phyloP scores from a whole-genome alignment of 208 protist species.

The Acanthamoeba royreba region DNA sequence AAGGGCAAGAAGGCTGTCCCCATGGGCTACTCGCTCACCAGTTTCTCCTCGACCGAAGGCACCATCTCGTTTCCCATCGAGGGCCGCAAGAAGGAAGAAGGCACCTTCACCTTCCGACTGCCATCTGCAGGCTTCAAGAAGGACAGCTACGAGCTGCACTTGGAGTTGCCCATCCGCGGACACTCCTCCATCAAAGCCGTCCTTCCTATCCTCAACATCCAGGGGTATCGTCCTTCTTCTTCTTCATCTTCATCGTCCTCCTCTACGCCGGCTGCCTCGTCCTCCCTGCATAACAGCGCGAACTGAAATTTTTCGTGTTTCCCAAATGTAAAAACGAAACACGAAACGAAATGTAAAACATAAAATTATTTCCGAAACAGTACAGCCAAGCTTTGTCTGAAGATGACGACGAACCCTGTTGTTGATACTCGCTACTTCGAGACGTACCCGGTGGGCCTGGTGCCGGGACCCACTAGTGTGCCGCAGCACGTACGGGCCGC shows the following conservation, averaged over 20 bases:
- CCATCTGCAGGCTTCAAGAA: neutral
- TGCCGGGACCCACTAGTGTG: neutral
- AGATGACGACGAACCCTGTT: too few species aligned
- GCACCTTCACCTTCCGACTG: neutral
- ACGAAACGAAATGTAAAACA: too few species aligned
- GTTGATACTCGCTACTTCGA: too few species aligned
- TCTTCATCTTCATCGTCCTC: too few species aligned
- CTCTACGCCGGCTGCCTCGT: too few species aligned
- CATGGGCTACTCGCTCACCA: neutral
- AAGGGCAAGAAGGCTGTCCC: neutral
- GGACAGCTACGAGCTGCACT: neutral
- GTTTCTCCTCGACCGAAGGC: neutral
- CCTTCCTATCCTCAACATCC: neutral
- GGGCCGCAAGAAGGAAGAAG: neutral
- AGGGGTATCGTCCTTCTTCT: too few species aligned
- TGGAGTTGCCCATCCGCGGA: neutral
- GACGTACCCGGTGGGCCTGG: slow-evolving; percentile 15
- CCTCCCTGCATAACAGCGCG: too few species aligned
- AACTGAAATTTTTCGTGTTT: too few species aligned
- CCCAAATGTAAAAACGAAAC: too few species aligned
- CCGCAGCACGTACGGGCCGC: neutral
- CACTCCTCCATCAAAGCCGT: neutral
- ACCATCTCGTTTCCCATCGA: neutral
- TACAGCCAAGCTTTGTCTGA: too few species aligned
- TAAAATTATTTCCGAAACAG: too few species aligned